Percentiles rank a stretch among this genome's conserved stretches.
These are phyloP conservation scores for Saccharomycopsis sp. DNA, from an alignment of 805 yeast genomes.

Conservation along the genomic window DNA sequence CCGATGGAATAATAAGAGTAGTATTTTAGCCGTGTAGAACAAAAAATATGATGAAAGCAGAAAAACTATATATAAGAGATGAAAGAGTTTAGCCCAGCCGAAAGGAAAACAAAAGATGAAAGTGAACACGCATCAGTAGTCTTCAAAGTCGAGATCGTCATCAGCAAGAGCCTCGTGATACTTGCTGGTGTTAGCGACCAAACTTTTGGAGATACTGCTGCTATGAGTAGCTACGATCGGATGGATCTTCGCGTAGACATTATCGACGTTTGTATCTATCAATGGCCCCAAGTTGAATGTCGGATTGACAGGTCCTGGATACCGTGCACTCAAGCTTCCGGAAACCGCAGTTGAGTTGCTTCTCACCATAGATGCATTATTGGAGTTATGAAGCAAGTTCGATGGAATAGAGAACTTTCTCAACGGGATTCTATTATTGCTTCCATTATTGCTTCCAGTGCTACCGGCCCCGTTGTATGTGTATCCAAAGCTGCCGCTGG, in stretches of 20 bases:
- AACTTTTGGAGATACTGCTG: background rate
- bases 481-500: background rate
- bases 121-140: background rate
- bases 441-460: background rate
- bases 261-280: constrained; percentile 4
- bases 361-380: background rate
- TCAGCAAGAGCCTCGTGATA: constrained; percentile 1
- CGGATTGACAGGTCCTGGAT: background rate
- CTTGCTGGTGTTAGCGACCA: background rate
- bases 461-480: background rate
- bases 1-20: background rate
- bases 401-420: constrained; percentile 3
- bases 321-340: background rate
- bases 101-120: background rate
- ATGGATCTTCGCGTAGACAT: constrained; percentile 6
- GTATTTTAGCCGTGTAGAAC: background rate
- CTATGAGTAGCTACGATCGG: background rate
- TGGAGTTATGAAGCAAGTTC: background rate
- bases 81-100: too few species aligned
- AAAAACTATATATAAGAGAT: too few species aligned
- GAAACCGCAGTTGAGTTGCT: background rate
- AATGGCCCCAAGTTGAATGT: background rate
- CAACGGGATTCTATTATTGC: background rate
- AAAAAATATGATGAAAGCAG: background rate
- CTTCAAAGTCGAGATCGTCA: constrained; percentile 5